Percentiles rank a stretch among this genome's conserved stretches.
These are phyloP conservation scores for Lachnellula willkommii DNA, from an alignment of 2,329 filamentous ascomycete genomes.

Conservation along the genomic window DNA sequence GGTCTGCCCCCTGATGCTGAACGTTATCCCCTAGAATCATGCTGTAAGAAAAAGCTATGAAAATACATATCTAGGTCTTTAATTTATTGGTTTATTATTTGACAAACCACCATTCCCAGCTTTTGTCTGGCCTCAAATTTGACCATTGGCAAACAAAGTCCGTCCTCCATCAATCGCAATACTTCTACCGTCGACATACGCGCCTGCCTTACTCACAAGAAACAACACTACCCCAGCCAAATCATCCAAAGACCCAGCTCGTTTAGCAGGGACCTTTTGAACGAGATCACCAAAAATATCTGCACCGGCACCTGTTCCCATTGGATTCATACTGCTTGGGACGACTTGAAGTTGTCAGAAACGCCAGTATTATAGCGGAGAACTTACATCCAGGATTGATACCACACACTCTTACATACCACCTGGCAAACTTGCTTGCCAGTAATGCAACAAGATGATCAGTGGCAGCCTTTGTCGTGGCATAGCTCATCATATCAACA, in stretches of 20 bases:
- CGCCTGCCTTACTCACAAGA: slow-evolving; percentile 38
- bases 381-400: slow-evolving; percentile 42
- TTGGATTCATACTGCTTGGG: slow-evolving; percentile 41
- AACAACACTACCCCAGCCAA: slow-evolving; percentile 41
- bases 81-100: too few relatives aligned
- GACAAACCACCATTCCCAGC: too few relatives aligned
- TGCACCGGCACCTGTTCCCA: slow-evolving; percentile 32
- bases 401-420: slow-evolving; percentile 39
- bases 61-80: too few relatives aligned
- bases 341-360: slow-evolving; percentile 31
- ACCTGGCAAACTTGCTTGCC: slow-evolving; percentile 42
- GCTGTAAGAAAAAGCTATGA: too few relatives aligned
- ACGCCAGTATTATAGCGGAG: not conserved
- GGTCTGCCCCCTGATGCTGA: too few relatives aligned
- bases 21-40: too few relatives aligned
- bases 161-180: slow-evolving; percentile 38
- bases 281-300: slow-evolving; percentile 39
- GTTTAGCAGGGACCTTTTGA: slow-evolving; percentile 36
- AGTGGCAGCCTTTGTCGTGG: slow-evolving; percentile 46
- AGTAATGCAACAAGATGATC: slow-evolving; percentile 46
- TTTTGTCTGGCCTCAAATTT: slow-evolving; percentile 22
- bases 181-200: slow-evolving; percentile 37
- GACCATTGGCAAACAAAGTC: slow-evolving; percentile 37
- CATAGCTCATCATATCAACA: slow-evolving; percentile 48
- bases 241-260: slow-evolving; percentile 37